Evolutionary conservation across 495 filamentous ascomycete genomes (phyloP).

Genomic region (Staphylotrichum longicolle): DNA sequence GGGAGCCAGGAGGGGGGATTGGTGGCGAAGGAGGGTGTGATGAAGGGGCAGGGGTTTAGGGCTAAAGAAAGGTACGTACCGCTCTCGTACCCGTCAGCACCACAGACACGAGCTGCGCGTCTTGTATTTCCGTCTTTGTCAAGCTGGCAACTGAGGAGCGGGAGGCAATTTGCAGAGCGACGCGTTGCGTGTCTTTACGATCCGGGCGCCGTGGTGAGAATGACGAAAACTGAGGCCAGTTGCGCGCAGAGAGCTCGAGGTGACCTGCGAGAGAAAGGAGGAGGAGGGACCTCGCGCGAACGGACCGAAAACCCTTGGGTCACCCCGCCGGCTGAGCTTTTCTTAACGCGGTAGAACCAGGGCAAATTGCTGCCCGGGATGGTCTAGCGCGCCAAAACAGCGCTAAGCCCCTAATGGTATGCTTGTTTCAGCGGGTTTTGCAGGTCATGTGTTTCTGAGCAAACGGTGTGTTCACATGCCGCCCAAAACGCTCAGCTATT

Average conservation of each 20-base stretch:
- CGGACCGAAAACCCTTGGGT: conserved; percentile 24
- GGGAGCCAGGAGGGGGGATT: conserved; percentile 22
- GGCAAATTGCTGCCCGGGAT: conserved; percentile 4
- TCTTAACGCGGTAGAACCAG: conserved; percentile 7
- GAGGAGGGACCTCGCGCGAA: conserved; percentile 17
- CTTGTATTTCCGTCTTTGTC: too few species aligned
- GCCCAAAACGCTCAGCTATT: conserved; percentile 19
- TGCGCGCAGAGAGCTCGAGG: neutral
- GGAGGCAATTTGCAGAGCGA: too few species aligned
- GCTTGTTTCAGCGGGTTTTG: neutral
- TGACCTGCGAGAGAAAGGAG: neutral
- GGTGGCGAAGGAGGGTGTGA: conserved; percentile 10
- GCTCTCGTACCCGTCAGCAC: too few species aligned
- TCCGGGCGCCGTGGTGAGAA: too few species aligned
- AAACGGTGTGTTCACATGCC: conserved; percentile 27
- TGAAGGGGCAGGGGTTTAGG: conserved; percentile 8
- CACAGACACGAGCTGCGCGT: too few species aligned
- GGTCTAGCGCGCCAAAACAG: neutral
- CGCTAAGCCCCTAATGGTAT: conserved; percentile 20
- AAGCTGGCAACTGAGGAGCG: too few species aligned
- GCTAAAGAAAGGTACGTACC: conserved; percentile 7
- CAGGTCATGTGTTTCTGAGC: conserved; percentile 26
- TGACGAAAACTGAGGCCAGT: too few species aligned
- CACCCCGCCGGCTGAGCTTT: conserved; percentile 2
- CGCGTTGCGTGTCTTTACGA: too few species aligned